Conservation (phyloP, 495 filamentous ascomycete species). For the Venustampulla echinocandica region DNA sequence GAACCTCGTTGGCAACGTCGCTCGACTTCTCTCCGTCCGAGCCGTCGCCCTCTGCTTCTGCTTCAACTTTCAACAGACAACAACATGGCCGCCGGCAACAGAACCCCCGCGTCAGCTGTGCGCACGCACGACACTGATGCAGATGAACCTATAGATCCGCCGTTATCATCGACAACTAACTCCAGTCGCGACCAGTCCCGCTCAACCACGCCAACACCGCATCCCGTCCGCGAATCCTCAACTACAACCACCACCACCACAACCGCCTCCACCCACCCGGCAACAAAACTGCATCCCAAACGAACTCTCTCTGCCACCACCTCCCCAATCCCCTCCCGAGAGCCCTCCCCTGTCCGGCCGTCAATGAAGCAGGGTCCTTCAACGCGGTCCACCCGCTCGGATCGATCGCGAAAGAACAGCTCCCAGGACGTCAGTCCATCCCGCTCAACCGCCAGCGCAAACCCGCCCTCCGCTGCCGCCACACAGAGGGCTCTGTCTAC, state of each 20-base stretch:
- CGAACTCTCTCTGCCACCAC: constrained; percentile 33
- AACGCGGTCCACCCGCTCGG: constrained; percentile 27
- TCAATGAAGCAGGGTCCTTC: constrained; percentile 20
- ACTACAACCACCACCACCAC: constrained; percentile 1
- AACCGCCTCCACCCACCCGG: constrained; percentile 13
- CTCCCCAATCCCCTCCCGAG: constrained; percentile 40
- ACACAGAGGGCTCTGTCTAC: constrained; percentile 58
- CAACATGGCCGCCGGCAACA: too few relatives aligned
- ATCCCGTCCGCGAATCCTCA: constrained; percentile 15
- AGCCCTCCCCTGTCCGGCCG: constrained; percentile 40
- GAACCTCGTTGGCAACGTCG: too few relatives aligned
- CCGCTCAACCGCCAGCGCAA: constrained; percentile 40
- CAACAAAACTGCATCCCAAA: constrained; percentile 17
- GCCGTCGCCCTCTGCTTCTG: too few relatives aligned
- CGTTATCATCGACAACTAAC: too few relatives aligned
- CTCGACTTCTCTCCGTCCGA: too few relatives aligned
- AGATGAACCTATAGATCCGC: too few relatives aligned
- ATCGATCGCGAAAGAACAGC: constrained; percentile 59
- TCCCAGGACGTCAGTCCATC: constrained; percentile 60
- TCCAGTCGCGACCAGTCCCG: constrained; percentile 4
- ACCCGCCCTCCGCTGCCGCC: constrained; percentile 49
- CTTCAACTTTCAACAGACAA: too few relatives aligned
- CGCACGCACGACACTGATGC: too few relatives aligned
- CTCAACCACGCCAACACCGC: constrained; percentile 11
- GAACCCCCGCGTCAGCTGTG: too few relatives aligned